These are phyloP conservation scores for Russula olivacea DNA, from an alignment of 768 basidiomycete species.

Conservation along the genomic window DNA sequence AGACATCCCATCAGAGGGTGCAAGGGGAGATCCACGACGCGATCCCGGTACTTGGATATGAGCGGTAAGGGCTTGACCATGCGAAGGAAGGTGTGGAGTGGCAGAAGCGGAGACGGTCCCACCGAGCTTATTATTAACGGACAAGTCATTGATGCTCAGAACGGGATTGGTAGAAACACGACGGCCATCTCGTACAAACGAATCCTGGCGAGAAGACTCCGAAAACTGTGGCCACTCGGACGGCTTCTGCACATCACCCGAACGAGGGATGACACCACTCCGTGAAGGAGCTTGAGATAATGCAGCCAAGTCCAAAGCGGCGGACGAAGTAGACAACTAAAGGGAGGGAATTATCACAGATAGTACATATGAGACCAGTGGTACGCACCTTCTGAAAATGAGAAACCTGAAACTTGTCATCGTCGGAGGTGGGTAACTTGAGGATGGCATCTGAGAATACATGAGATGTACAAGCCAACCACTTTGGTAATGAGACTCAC, in stretches of 20 bases:
- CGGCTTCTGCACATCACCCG: conserved; percentile 57
- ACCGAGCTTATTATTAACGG: conserved; percentile 37
- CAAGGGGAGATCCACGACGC: conserved; percentile 70
- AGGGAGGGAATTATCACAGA: background rate
- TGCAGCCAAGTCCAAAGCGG: conserved; percentile 89
- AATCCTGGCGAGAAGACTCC: conserved; percentile 58
- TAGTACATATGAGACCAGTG: conserved; percentile 4
- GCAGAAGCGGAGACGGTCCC: conserved; percentile 51
- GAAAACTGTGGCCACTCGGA: conserved; percentile 95
- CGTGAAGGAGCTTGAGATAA: conserved; percentile 76
- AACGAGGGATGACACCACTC: conserved; percentile 48
- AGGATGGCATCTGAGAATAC: conserved; percentile 69
- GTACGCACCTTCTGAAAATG: conserved; percentile 58
- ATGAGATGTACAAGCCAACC: conserved; percentile 10
- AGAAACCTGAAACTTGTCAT: conserved; percentile 72
- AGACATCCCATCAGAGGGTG: conserved; percentile 53
- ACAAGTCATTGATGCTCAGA: conserved; percentile 49
- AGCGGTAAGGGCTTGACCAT: conserved; percentile 46
- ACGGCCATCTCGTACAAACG: conserved; percentile 51
- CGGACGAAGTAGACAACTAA: conserved; percentile 81
- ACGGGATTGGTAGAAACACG: conserved; percentile 72
- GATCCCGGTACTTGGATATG: conserved; percentile 43
- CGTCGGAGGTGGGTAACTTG: conserved; percentile 80
- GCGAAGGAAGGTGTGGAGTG: conserved; percentile 59
- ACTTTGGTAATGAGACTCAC: conserved; percentile 41